A percentile compares a stretch with the other conserved stretches of the same genome.
phyloP scores from a whole-genome alignment of 345 rosid genomes.

The Arabis hirsuta region DNA sequence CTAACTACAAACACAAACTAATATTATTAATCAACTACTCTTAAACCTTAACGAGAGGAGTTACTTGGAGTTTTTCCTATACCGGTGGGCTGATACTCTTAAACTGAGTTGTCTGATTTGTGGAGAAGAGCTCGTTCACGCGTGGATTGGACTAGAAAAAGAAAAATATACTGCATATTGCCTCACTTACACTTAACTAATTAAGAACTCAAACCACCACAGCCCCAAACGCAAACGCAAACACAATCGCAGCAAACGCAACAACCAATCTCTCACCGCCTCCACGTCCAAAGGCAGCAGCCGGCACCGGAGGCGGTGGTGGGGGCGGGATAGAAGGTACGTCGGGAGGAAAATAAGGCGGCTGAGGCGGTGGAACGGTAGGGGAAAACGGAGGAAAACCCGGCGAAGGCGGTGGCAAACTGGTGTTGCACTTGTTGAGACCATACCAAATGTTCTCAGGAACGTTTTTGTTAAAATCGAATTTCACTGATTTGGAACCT shows the following conservation, averaged over 20 bases:
- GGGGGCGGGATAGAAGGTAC: constrained; percentile 28
- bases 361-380: constrained; percentile 4
- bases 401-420: constrained; percentile 26
- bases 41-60: not conserved
- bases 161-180: too few species aligned
- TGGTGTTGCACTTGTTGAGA: constrained; percentile 25
- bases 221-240: constrained; percentile 27
- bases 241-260: constrained; percentile 9
- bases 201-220: constrained; percentile 16
- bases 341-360: constrained; percentile 34
- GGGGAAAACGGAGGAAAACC: constrained; percentile 25
- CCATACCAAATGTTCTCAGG: constrained; percentile 34
- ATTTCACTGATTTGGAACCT: constrained; percentile 33
- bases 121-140: too few species aligned
- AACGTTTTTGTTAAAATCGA: constrained; percentile 16
- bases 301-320: constrained; percentile 13
- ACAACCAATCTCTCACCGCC: constrained; percentile 24
- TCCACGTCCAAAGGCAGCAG: constrained; percentile 27
- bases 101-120: too few species aligned
- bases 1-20: constrained; percentile 11
- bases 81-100: too few species aligned
- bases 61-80: too few species aligned
- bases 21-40: not conserved
- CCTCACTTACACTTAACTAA: too few species aligned
- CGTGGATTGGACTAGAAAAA: too few species aligned